phyloP scores from a whole-genome alignment of 2,329 filamentous ascomycete genomes.

The Anthostomella pinea region DNA sequence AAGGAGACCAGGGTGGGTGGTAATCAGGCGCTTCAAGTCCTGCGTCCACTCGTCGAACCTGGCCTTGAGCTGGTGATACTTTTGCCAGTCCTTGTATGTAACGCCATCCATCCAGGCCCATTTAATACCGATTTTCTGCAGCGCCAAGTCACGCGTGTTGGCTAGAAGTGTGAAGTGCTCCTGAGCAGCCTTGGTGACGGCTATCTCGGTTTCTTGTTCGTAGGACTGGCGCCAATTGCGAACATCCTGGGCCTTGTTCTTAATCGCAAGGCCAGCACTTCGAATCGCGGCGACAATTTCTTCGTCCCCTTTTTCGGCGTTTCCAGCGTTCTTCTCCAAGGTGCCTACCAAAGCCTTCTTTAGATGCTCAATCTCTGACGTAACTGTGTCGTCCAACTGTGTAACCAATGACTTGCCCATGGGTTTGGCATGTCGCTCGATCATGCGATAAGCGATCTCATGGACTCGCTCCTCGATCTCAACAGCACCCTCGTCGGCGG shows the following conservation, averaged over 20 bases:
- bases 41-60: slow-evolving; percentile 82
- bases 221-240: slow-evolving; percentile 74
- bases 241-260: slow-evolving; percentile 72
- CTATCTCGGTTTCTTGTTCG: slow-evolving; percentile 64
- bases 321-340: slow-evolving; percentile 51
- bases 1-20: slow-evolving; percentile 68
- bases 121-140: slow-evolving; percentile 88
- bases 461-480: slow-evolving; percentile 70
- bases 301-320: slow-evolving; percentile 42
- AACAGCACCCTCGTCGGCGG: slow-evolving; percentile 73
- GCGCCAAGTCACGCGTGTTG: slow-evolving; percentile 75
- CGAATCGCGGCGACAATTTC: slow-evolving; percentile 54
- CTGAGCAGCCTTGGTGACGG: slow-evolving; percentile 71
- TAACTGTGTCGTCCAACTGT: slow-evolving; percentile 66
- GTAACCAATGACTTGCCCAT: slow-evolving; percentile 66
- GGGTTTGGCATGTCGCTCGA: slow-evolving; percentile 61
- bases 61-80: slow-evolving; percentile 84
- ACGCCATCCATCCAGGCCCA: slow-evolving; percentile 97
- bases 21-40: slow-evolving; percentile 74
- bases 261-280: slow-evolving; percentile 67
- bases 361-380: slow-evolving; percentile 61
- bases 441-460: slow-evolving; percentile 54
- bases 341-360: slow-evolving; percentile 66
- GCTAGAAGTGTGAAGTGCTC: slow-evolving; percentile 81
- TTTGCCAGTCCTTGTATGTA: slow-evolving; percentile 95